A percentile compares a stretch with the other conserved stretches of the same genome.
These are phyloP conservation scores for Raddia distichophylla DNA, from an alignment of 176 grass and related monocot species.

Conservation along the genomic window DNA sequence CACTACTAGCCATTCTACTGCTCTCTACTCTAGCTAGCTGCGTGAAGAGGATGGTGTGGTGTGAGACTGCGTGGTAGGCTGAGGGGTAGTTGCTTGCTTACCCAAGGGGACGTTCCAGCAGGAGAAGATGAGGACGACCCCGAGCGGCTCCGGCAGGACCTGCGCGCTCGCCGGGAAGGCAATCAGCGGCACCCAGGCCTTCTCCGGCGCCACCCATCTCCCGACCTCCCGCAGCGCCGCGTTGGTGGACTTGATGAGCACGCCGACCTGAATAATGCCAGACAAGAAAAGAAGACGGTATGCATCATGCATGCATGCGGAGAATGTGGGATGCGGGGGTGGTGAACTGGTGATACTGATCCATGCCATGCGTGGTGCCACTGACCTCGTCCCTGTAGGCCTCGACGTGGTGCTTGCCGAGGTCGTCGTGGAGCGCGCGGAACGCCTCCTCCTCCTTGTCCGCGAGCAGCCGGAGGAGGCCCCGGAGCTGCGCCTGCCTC, in stretches of 20 bases:
- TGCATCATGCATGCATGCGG: neutral
- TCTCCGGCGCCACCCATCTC: constrained; percentile 72
- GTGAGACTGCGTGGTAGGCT: too few relatives aligned
- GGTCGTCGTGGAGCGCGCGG: constrained; percentile 64
- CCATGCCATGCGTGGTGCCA: too few relatives aligned
- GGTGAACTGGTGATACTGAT: too few relatives aligned
- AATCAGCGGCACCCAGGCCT: constrained; percentile 56
- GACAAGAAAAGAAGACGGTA: neutral
- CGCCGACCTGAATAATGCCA: constrained; percentile 50
- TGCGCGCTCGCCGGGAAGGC: constrained; percentile 67
- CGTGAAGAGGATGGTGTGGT: neutral
- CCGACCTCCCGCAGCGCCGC: constrained; percentile 53
- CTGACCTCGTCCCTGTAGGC: constrained; percentile 86
- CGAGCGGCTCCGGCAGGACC: constrained; percentile 84
- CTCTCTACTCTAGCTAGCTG: neutral
- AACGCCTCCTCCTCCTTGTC: constrained; percentile 70
- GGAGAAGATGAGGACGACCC: constrained; percentile 81
- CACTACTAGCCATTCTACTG: too few relatives aligned
- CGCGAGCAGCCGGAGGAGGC: constrained; percentile 56
- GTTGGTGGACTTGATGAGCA: constrained; percentile 68
- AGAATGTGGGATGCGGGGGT: neutral
- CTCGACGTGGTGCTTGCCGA: constrained; percentile 85
- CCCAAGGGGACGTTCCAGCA: constrained; percentile 91
- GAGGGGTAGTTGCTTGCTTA: constrained; percentile 3
- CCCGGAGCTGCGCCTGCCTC: constrained; percentile 71